Evolutionary conservation across 2,329 filamentous ascomycete genomes (phyloP).

Genomic region (Fusarium aywerte): DNA sequence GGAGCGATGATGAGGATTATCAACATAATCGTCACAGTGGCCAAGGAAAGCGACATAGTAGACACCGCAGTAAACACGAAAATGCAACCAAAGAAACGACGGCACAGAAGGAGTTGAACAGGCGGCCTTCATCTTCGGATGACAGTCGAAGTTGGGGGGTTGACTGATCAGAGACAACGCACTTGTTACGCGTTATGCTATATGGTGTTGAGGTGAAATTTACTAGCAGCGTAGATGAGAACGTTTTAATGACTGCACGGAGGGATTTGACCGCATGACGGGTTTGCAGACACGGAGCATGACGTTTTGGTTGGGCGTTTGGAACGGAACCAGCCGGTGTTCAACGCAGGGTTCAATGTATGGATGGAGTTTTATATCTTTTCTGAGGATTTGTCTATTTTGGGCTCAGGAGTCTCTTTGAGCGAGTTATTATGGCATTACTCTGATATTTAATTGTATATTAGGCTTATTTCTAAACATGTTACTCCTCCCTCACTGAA

Average conservation of each 20-base stretch:
- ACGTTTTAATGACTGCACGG: conserved; percentile 11
- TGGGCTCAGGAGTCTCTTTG: neutral
- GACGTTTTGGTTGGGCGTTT: conserved; percentile 26
- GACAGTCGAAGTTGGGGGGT: conserved; percentile 45
- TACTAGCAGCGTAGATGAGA: conserved; percentile 2
- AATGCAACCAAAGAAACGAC: neutral
- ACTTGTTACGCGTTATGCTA: neutral
- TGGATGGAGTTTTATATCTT: conserved; percentile 26
- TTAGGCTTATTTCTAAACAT: conserved; percentile 13
- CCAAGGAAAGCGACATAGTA: conserved; percentile 21
- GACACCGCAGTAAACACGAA: conserved; percentile 18
- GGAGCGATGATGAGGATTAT: conserved; percentile 64
- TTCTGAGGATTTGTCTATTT: conserved; percentile 9
- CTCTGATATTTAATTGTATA: conserved; percentile 23
- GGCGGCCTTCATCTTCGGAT: conserved; percentile 37
- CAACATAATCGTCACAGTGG: conserved; percentile 25
- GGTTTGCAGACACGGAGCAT: neutral
- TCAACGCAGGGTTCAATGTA: conserved; percentile 28
- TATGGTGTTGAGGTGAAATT: conserved; percentile 1
- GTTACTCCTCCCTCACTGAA: conserved; percentile 1
- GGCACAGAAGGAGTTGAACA: conserved; percentile 10
- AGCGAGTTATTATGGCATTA: conserved; percentile 12
- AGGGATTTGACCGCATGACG: neutral
- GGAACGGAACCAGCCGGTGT: conserved; percentile 23
- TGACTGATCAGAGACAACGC: conserved; percentile 25